Evolutionary conservation across 176 grass and related monocot species (phyloP), one percentile per base, ranked within the genome.

Genomic region (Ampelocalamus luodianensis): DNA sequence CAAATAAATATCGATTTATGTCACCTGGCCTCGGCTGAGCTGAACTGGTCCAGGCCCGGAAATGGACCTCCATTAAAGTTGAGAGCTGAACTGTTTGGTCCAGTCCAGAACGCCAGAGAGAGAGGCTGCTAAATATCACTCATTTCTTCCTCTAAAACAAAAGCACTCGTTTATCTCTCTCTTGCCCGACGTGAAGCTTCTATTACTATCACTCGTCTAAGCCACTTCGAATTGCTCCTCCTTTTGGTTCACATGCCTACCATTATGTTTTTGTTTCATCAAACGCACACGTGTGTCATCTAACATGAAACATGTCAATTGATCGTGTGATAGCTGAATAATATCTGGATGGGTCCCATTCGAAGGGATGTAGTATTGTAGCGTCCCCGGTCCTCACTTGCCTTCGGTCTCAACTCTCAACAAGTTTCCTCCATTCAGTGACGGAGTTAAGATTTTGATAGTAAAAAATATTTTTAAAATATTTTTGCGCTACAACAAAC

Each of bases 1-100:
- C 53, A 18, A 65, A 56, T 59, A 56, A 89, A 68, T 68, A 48
- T 44, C 68, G 68, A 66, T 64, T 85, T 81, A 24, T 74, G 68
- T 74, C 82, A 26, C 46, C 77, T 71, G 65, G n/a, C 48, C 86
- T 44, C 27, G 18, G 26, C 29, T 50, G 23, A 42, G 22, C 59
- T 46, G 24, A 84, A 39, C 39, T 60, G 76, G 76, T 75, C 61
- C 69, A 80, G 29, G 0, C 13, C 59, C 27, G 29, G 56, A 45
- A 14, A 55, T 51, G 48, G 72, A 68, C 46, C 16, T 3, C 9
- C 46, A 71, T 16, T 43, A 9, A 82, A 78, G 65, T 5, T 88
- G 17, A 53, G 55, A 53, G 55, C 1, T 55, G 38, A 49, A 80
- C 8, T 39, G 68, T 60, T 74, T 54, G 55, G 43, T 79, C 54